Evolutionary conservation across 345 rosid species (phyloP).

Genomic region (Syzygium aromaticum): DNA sequence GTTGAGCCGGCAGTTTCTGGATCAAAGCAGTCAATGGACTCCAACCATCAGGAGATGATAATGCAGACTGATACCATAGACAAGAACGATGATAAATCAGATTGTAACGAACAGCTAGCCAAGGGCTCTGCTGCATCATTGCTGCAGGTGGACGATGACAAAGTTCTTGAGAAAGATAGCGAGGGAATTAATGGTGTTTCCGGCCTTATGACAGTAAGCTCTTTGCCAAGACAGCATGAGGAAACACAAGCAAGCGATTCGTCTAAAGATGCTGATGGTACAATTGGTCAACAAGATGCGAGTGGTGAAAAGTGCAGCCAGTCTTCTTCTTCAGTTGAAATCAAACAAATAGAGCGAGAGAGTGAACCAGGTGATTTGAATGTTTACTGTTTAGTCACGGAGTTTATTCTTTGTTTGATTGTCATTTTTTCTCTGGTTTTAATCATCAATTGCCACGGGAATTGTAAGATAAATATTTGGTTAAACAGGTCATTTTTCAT

Average conservation of each 20-base stretch:
- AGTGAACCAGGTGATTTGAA: constrained; percentile 2
- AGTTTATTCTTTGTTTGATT: background rate
- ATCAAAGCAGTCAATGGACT: background rate
- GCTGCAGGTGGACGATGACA: constrained; percentile 9
- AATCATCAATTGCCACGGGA: background rate
- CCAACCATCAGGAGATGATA: background rate
- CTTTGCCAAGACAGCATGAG: constrained; percentile 8
- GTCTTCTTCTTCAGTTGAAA: constrained; percentile 9
- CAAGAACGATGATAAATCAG: constrained; percentile 12
- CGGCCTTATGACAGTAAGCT: constrained; percentile 1
- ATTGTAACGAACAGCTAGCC: constrained; percentile 9
- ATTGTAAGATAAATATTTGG: background rate
- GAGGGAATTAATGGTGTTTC: constrained; percentile 12
- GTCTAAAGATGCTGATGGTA: constrained; percentile 9
- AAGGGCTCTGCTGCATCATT: constrained; percentile 17
- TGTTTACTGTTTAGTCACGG: background rate
- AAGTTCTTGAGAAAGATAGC: constrained; percentile 12
- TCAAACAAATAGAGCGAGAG: constrained; percentile 8
- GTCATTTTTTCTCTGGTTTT: background rate
- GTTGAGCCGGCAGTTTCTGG: background rate
- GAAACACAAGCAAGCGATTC: constrained; percentile 12
- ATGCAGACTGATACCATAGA: background rate
- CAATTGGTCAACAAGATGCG: constrained; percentile 1
- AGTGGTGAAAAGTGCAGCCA: constrained; percentile 1
- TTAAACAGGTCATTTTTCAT: background rate